phyloP scores from a whole-genome alignment of 164 flowering plant genomes.

The Magnolia kwangsiensis region DNA sequence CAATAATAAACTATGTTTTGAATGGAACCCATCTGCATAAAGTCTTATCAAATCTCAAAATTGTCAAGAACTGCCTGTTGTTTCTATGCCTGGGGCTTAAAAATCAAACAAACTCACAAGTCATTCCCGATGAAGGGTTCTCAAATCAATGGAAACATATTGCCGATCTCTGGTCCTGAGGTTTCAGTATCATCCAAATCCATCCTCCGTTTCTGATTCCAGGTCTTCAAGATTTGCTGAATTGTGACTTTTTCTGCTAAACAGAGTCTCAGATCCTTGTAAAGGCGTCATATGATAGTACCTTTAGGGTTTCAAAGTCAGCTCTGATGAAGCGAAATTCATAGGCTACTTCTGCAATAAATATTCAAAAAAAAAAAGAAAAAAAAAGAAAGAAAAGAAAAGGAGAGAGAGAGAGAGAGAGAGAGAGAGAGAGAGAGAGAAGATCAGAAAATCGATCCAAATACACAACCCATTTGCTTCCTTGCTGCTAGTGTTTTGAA shows the following conservation, averaged over 20 bases:
- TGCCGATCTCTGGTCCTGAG: not conserved
- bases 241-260: not conserved
- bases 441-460: not conserved
- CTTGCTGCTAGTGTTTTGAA: not conserved
- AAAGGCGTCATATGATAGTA: not conserved
- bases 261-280: not conserved
- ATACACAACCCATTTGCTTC: not conserved
- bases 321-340: not conserved
- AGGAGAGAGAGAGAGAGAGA: too few species aligned
- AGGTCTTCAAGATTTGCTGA: not conserved
- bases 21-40: constrained; percentile 36
- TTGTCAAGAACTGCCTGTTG: not conserved
- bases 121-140: not conserved
- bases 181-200: not conserved
- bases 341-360: not conserved
- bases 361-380: too few species aligned
- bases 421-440: too few species aligned
- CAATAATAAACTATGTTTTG: constrained; percentile 52
- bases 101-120: not conserved
- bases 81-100: not conserved
- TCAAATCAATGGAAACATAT: not conserved
- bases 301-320: not conserved
- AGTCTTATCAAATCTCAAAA: not conserved
- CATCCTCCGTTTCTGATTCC: not conserved
- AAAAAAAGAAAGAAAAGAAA: too few species aligned